phyloP scores from a whole-genome alignment of 805 yeast species.

The Cyberlindnera petersonii region DNA sequence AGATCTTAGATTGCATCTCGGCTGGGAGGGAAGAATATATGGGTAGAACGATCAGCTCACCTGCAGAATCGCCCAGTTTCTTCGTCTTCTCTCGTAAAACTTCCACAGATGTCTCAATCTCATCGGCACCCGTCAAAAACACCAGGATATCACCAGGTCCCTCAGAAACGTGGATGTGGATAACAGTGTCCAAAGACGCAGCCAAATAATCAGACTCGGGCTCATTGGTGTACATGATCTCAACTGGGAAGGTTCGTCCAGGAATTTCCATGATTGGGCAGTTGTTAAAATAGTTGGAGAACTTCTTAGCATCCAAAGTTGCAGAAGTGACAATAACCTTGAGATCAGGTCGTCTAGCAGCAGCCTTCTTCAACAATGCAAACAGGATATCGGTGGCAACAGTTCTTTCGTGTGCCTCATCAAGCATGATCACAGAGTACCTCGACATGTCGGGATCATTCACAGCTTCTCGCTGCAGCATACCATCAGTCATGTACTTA shows the following conservation, averaged over 20 bases:
- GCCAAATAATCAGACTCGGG: constrained; percentile 87
- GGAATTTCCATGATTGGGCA: constrained; percentile 86
- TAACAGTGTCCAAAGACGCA: constrained; percentile 77
- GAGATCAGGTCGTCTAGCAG: constrained; percentile 62
- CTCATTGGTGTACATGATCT: constrained; percentile 68
- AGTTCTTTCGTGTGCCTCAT: constrained; percentile 97
- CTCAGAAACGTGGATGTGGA: constrained; percentile 82
- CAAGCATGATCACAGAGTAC: constrained; percentile 87
- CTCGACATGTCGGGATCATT: constrained; percentile 70
- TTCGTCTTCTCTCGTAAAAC: constrained; percentile 62
- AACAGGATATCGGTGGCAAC: constrained; percentile 89
- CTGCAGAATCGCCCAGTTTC: constrained; percentile 56
- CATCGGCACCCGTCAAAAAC: constrained; percentile 89
- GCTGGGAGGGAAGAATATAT: constrained; percentile 90
- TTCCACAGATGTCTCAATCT: constrained; percentile 87
- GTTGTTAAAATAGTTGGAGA: constrained; percentile 67
- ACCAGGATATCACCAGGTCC: constrained; percentile 77
- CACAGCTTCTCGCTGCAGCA: constrained; percentile 84
- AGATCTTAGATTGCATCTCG: constrained; percentile 82
- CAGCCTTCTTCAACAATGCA: constrained; percentile 77
- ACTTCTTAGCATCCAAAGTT: constrained; percentile 84
- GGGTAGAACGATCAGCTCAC: constrained; percentile 74
- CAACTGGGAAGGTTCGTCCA: constrained; percentile 90
- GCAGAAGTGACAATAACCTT: constrained; percentile 88
- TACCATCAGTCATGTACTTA: constrained; percentile 97